Evolutionary conservation across 495 filamentous ascomycete species (phyloP).

Genomic region (Bathelium albidoporum): DNA sequence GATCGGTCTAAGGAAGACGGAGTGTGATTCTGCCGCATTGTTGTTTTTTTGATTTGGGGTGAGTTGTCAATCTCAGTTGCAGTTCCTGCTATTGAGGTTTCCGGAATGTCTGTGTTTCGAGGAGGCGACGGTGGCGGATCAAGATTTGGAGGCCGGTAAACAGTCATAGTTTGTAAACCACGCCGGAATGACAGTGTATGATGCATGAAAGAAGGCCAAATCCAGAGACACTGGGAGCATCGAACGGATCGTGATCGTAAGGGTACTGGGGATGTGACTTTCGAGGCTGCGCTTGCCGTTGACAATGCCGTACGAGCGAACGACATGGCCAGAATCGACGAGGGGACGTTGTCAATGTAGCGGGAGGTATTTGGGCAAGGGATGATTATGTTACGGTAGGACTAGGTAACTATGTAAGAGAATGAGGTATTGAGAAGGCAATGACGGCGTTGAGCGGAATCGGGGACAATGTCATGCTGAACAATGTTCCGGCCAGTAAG

Average conservation of each 20-base stretch:
- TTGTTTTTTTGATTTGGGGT: slow-evolving; percentile 35
- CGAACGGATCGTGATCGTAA: not conserved
- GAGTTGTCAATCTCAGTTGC: slow-evolving; percentile 46
- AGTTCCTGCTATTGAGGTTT: slow-evolving; percentile 57
- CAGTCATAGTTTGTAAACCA: not conserved
- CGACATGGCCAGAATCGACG: not conserved
- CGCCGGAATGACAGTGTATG: not conserved
- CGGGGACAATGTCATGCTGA: not conserved
- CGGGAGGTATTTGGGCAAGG: not conserved
- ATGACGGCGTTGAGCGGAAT: no score
- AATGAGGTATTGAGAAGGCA: no score
- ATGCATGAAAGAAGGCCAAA: not conserved
- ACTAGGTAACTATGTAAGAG: no score
- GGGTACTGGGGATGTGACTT: not conserved
- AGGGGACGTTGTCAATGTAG: not conserved
- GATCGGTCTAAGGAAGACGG: slow-evolving; percentile 11
- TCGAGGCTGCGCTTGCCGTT: not conserved
- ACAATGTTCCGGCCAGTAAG: not conserved
- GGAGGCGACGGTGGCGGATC: slow-evolving; percentile 44
- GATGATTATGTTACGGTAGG: not conserved
- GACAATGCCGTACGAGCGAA: not conserved
- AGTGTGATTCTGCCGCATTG: slow-evolving; percentile 20
- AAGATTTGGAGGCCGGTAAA: not conserved
- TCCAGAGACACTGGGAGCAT: not conserved
- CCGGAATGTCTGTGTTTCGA: slow-evolving; percentile 52